Evolutionary conservation across 2,329 filamentous ascomycete species (phyloP), one percentile per base, ranked within the genome.

Genomic region (Aspergillus ochraceus): DNA sequence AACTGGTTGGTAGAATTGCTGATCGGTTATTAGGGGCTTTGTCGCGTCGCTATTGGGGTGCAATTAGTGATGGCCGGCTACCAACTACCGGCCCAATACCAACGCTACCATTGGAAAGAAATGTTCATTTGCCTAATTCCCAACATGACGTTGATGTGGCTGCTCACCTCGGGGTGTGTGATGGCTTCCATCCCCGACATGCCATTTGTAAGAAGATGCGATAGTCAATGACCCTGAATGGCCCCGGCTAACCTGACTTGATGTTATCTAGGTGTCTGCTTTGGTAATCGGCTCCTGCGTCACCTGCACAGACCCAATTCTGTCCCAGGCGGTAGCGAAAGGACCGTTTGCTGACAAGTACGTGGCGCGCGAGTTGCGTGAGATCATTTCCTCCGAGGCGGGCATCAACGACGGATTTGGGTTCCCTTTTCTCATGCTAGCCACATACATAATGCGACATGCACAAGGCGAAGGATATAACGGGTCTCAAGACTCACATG

Each of bases 401-500:
- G 54, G 54, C n/a, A 12, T 56, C 24, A 56, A 56, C 17, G 54
- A 56, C 17, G 54, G 54, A 3, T 56, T 56, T 20, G 54, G 54
- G 22, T 56, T 56, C n/a, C 54, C 54, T 6, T 56, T 56, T 17
- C 32, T 56, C 8, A 56, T 55, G 53, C 42, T 55, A n/a, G 53
- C 53, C 22, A 55, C 53, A 5, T 55, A 55, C n/a, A 11, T 55
- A 8, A 55, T 55, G 53, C 39, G 53, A 20, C 53, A 55, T 29
- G 53, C 53, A 5, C 32, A 46, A 14, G 53, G 53, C 19, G 9
- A 11, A 32, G 52, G n/a, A 11, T 22, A 12, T 12, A 22, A 47
- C 45, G 42, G 19, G n/a, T 20, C 53, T 20, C 53, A 55, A n/a
- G 42, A n/a, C 36, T n/a, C 17, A 8, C 17, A 17, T n/a, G 14